phyloP scores from a whole-genome alignment of 2,329 filamentous ascomycete species.

The Trichoderma guizhouense region DNA sequence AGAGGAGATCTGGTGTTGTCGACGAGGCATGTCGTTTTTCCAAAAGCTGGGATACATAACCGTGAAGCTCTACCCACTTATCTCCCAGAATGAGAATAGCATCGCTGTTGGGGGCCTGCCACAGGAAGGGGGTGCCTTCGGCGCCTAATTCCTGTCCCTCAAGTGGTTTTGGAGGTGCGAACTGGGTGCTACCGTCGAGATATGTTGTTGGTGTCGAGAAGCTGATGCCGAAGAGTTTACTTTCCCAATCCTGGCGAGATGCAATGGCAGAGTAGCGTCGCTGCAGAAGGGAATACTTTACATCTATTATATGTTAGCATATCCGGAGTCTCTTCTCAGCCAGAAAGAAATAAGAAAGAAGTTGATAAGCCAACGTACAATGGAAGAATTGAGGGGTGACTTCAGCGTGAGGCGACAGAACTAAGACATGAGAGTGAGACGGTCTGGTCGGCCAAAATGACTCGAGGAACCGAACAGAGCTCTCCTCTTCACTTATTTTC shows the following conservation, averaged over 20 bases:
- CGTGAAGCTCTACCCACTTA: slow-evolving; percentile 83
- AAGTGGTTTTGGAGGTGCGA: slow-evolving; percentile 43
- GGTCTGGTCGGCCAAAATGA: slow-evolving; percentile 76
- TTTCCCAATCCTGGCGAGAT: slow-evolving; percentile 43
- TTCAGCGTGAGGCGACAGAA: slow-evolving; percentile 78
- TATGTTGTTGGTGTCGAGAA: slow-evolving; percentile 67
- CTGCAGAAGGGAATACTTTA: slow-evolving; percentile 74
- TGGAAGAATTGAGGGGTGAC: slow-evolving; percentile 80
- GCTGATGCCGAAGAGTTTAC: slow-evolving; percentile 71
- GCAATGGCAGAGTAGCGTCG: slow-evolving; percentile 65
- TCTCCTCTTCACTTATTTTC: slow-evolving; percentile 62
- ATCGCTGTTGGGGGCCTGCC: slow-evolving; percentile 80
- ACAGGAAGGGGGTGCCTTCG: slow-evolving; percentile 64
- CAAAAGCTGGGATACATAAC: slow-evolving; percentile 67
- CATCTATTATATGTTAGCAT: slow-evolving; percentile 42
- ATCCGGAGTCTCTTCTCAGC: background rate
- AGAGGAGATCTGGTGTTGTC: slow-evolving; percentile 39
- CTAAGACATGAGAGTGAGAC: slow-evolving; percentile 68
- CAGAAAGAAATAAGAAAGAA: background rate
- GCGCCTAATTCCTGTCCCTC: slow-evolving; percentile 22
- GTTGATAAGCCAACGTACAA: slow-evolving; percentile 44
- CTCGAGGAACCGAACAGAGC: slow-evolving; percentile 74
- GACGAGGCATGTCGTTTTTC: slow-evolving; percentile 38
- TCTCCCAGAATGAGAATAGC: slow-evolving; percentile 80
- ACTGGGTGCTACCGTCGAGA: slow-evolving; percentile 57